Percentiles rank a stretch among this genome's conserved stretches.
Conservation (phyloP, 352 stramenopile genomes). For the Bremia lactucae region DNA sequence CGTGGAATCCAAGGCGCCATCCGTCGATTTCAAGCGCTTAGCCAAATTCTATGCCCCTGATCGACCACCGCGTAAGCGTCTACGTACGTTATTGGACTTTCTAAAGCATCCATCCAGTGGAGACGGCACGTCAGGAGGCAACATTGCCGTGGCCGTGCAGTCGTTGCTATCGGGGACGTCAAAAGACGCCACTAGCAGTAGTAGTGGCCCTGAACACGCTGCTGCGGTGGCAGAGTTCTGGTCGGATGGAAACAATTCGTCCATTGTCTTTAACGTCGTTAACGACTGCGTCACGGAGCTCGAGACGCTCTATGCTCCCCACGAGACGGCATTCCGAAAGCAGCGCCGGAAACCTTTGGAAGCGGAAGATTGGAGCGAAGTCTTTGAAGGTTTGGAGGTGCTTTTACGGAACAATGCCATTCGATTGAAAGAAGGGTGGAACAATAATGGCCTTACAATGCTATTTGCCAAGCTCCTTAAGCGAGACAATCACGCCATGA, state of each 20-base stretch:
- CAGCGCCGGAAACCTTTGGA: conserved; percentile 72
- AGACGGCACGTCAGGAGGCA: conserved; percentile 26
- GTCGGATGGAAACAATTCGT: conserved; percentile 51
- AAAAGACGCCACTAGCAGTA: conserved; percentile 28
- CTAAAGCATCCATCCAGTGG: conserved; percentile 43
- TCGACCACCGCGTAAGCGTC: conserved; percentile 69
- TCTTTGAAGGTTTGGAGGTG: conserved; percentile 81
- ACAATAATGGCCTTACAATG: conserved; percentile 68
- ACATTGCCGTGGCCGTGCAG: conserved; percentile 62
- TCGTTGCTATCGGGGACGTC: conserved; percentile 41
- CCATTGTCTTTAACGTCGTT: conserved; percentile 68
- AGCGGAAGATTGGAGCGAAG: conserved; percentile 81
- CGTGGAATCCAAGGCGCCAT: conserved; percentile 23
- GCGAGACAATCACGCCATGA: conserved; percentile 78
- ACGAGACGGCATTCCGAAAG: conserved; percentile 75
- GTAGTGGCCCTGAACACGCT: conserved; percentile 30
- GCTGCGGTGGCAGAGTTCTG: conserved; percentile 63
- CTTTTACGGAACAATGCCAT: conserved; percentile 63
- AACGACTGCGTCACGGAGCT: conserved; percentile 77
- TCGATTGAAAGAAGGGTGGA: conserved; percentile 69
- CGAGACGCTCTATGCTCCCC: conserved; percentile 71
- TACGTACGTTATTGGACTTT: conserved; percentile 78
- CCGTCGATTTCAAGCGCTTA: conserved; percentile 62
- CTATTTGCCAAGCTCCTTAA: conserved; percentile 81
- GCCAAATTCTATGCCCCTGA: conserved; percentile 81